Base-by-base conservation (phyloP, 768 basidiomycete genomes). In the Pleurotus eryngii region DNA sequence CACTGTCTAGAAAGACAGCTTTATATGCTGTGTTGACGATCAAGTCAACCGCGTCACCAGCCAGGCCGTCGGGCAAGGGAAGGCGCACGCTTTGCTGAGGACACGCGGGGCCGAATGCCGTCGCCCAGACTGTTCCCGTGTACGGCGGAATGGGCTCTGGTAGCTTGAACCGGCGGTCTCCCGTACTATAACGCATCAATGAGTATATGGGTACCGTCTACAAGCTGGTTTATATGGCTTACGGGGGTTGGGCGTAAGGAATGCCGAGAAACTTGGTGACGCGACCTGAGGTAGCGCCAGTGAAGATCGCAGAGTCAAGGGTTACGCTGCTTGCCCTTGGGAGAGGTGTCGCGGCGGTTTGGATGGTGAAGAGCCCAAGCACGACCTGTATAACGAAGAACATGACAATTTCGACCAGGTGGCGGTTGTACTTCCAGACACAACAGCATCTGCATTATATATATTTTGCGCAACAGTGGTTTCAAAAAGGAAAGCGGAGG, bases 191-290 rank as follows among this genome's bases (percentile, higher is more conserved):
- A 35, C 42, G 20, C 42, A 9, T 22, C 42, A 40, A 17, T 49
- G 15, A 53, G 15, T 42, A 20, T 15, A 24, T 24, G 24, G 24
- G 24, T 24, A 26, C 5, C 53, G 4, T 18, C 27, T 45, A 15
- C 18, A 55, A 55, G 39, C n/a, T 40, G 43, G 26, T 18, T 56
- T 6, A 26, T 22, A n/a, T 14, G 43, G 14, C 70, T 22, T 62
- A 85, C 83, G 82, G 81, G 22, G 83, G 77, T 63, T 76, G 58
- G 15, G 81, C 82, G 55, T 80, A 85, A 1, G 82, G 83, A 35
- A 85, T 81, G 1, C 82, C 81, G 2, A 81, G 66, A 62, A 79
- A 84, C 57, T 73, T 71, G 14, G 74, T 65, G 5, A 70, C 62
- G 1, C 58, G 57, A 2, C 73, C 72, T 26, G 65, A 67, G 7